Percentiles rank a stretch among this genome's conserved stretches.
These are phyloP conservation scores for Fusarium chuoi DNA, from an alignment of 2,329 filamentous ascomycete genomes.

Conservation along the genomic window DNA sequence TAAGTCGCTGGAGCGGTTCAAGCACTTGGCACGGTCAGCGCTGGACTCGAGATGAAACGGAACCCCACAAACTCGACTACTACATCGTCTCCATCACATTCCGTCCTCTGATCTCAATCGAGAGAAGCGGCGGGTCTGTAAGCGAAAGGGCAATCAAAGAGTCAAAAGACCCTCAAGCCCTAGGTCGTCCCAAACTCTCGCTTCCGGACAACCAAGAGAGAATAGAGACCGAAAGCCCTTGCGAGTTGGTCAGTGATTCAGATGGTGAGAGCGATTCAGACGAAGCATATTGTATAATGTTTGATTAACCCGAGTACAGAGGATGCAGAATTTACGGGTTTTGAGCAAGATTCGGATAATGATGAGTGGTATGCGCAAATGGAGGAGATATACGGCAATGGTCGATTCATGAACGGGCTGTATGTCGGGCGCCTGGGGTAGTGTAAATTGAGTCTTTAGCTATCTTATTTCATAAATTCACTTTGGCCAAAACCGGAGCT, in stretches of 20 bases:
- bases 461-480: neutral
- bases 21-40: constrained; percentile 52
- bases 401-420: neutral
- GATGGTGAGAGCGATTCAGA: neutral
- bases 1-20: constrained; percentile 56
- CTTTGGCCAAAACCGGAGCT: accelerated
- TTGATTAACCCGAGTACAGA: neutral
- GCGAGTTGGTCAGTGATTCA: neutral
- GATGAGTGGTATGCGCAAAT: neutral
- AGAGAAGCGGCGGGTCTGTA: constrained; percentile 29
- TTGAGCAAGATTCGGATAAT: neutral
- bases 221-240: neutral
- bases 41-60: constrained; percentile 57
- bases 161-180: neutral
- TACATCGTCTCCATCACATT: constrained; percentile 56
- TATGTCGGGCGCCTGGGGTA: neutral
- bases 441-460: neutral
- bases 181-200: neutral
- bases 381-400: neutral
- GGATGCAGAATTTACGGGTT: neutral
- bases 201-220: neutral
- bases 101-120: constrained; percentile 29
- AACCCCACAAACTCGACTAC: constrained; percentile 54
- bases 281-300: neutral
- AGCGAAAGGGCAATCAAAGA: constrained; percentile 5